Percentiles rank a stretch among this genome's conserved stretches.
These are phyloP conservation scores for Sisymbrium altissimum DNA, from an alignment of 345 rosid species.

Conservation along the genomic window DNA sequence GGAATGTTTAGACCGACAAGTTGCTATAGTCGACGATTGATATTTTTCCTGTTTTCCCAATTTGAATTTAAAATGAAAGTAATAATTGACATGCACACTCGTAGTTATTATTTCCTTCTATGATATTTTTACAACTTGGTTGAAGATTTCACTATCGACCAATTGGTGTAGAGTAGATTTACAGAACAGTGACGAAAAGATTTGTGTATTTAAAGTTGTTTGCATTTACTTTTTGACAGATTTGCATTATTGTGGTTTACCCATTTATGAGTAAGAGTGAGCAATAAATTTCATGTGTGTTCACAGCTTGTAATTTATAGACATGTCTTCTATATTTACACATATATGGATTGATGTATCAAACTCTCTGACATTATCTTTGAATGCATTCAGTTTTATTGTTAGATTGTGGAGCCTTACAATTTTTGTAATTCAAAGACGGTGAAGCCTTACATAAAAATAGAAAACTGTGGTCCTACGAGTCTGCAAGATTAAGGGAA, in stretches of 20 bases:
- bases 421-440: not conserved
- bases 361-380: slow-evolving; percentile 29
- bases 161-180: slow-evolving; percentile 1
- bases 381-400: slow-evolving; percentile 23
- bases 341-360: not conserved
- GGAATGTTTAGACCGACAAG: slow-evolving; percentile 10
- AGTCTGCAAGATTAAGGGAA: slow-evolving; percentile 6
- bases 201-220: slow-evolving; percentile 2
- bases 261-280: slow-evolving; percentile 10
- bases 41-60: not conserved
- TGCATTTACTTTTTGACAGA: slow-evolving; percentile 26
- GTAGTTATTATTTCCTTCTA: not conserved
- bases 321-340: slow-evolving; percentile 14
- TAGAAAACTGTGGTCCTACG: slow-evolving; percentile 23
- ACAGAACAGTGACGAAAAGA: slow-evolving; percentile 9
- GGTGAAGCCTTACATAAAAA: not conserved
- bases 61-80: slow-evolving; percentile 2
- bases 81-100: not conserved
- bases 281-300: slow-evolving; percentile 33
- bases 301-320: not conserved
- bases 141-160: slow-evolving; percentile 15
- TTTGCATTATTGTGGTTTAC: slow-evolving; percentile 22
- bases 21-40: not conserved
- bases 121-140: not conserved
- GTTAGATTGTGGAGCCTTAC: not conserved